Evolutionary conservation across 768 basidiomycete species (phyloP), one percentile per base, ranked within the genome.

Genomic region (Naganishia friedmannii): DNA sequence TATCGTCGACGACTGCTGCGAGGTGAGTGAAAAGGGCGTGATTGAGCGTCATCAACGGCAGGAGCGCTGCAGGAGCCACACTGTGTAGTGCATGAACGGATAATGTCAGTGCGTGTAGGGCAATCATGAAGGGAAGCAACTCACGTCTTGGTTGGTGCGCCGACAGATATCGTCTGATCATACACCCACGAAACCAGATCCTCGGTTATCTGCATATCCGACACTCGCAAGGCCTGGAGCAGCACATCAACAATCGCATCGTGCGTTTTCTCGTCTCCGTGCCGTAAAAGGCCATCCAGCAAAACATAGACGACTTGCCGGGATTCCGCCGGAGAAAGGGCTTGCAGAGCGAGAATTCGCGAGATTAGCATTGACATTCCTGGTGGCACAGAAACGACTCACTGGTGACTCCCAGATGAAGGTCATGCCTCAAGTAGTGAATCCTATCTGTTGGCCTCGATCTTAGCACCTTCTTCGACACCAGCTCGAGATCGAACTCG

Each of bases 41-140:
- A 48, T 60, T 73, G 39, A 75, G 51, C 37, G 72, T 65, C 17
- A 78, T 68, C 63, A 72, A 75, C 5, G 79, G 77, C 46, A 75
- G 45, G 13, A 77, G 71, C 42, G 69, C 67, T 15, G 65, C 46
- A n/a, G 75, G 68, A 15, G 76, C 72, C 9, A 74, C 73, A 23
- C 68, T 69, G 34, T 17, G 21, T 46, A 15, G 7, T 5, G 17
- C 21, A 46, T 46, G 21, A 6, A 51, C 6, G 12, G 32, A 54
- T 31, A 7, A 1, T 3, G 66, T 53, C 31, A 54, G 51, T 34
- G 0, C 15, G 28, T 23, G 26, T 26, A 5, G 0, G 8, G 13
- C 2, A 19, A 17, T 1, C 6, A 46, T 5, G 28, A 0, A 58
- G 28, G 37, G n/a, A 28, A 8, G 13, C 21, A 68, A 46, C 68